Conservation (phyloP, 257 asterid species). For the Phtheirospermum japonicum region DNA sequence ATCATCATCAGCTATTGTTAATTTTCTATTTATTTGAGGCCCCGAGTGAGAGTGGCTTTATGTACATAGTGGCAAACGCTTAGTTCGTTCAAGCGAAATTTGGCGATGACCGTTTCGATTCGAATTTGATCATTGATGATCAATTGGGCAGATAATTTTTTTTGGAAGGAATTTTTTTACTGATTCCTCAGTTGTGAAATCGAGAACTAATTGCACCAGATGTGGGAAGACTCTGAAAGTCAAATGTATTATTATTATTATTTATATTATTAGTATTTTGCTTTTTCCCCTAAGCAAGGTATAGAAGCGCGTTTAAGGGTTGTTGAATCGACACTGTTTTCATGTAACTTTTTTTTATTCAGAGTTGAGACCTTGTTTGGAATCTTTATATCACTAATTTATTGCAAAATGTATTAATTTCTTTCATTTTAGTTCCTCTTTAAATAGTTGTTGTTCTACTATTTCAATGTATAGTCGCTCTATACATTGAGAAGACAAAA, state of each 20-base stretch:
- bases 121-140: too few species aligned
- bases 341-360: conserved; percentile 31
- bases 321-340: conserved; percentile 16
- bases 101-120: conserved; percentile 8
- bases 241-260: conserved; percentile 35
- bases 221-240: conserved; percentile 25
- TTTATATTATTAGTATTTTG: conserved; percentile 28
- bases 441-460: conserved; percentile 2
- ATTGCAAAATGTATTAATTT: conserved; percentile 30
- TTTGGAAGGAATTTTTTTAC: conserved; percentile 31
- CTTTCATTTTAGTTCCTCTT: not conserved
- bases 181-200: conserved; percentile 16
- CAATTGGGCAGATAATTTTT: conserved; percentile 9
- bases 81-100: conserved; percentile 24
- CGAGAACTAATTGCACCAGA: conserved; percentile 25
- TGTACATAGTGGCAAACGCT: conserved; percentile 49
- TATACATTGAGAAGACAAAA: too few species aligned
- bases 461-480: too few species aligned
- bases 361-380: conserved; percentile 19
- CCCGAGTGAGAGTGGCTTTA: conserved; percentile 83
- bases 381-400: conserved; percentile 36
- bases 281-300: conserved; percentile 33
- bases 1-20: conserved; percentile 31
- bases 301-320: conserved; percentile 33
- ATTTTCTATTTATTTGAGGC: conserved; percentile 50